A percentile compares a stretch with the other conserved stretches of the same genome.
Conservation (phyloP, 2,329 filamentous ascomycete genomes). For the Aspergillus sp. region DNA sequence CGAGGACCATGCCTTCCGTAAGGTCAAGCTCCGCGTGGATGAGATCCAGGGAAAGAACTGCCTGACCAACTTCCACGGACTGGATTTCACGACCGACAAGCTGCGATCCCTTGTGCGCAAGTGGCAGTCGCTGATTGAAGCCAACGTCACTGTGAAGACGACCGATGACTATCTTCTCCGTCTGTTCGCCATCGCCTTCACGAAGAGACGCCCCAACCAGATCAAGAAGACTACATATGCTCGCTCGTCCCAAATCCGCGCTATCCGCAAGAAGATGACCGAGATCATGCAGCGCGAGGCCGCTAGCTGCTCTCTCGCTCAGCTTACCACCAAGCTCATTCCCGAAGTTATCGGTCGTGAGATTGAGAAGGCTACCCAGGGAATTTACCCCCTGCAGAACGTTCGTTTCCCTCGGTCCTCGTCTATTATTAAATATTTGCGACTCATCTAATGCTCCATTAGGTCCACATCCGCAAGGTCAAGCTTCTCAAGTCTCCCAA, state of each 20-base stretch:
- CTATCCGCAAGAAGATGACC: conserved; percentile 99
- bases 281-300: conserved; percentile 99
- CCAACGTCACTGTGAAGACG: conserved; percentile 99
- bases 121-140: conserved; percentile 99
- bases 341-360: conserved; percentile 99
- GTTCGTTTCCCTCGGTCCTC: conserved; percentile 54
- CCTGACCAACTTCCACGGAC: conserved; percentile 99
- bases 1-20: conserved; percentile 99
- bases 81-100: conserved; percentile 99
- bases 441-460: conserved; percentile 38
- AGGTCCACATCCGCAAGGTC: conserved; percentile 99
- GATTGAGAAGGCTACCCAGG: conserved; percentile 99
- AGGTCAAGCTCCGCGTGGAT: conserved; percentile 97
- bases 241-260: conserved; percentile 92
- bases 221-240: conserved; percentile 99
- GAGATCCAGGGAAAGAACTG: conserved; percentile 99
- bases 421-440: background rate
- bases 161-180: conserved; percentile 99
- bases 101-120: conserved; percentile 98
- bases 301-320: conserved; percentile 86
- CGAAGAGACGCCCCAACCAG: conserved; percentile 98
- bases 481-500: conserved; percentile 99
- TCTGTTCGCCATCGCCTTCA: conserved; percentile 98
- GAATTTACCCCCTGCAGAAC: conserved; percentile 99
- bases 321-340: conserved; percentile 98